Percentiles rank a stretch among this genome's conserved stretches.
These are phyloP conservation scores for Nicotiana noctiflora DNA, from an alignment of 257 asterid genomes.

Conservation along the genomic window DNA sequence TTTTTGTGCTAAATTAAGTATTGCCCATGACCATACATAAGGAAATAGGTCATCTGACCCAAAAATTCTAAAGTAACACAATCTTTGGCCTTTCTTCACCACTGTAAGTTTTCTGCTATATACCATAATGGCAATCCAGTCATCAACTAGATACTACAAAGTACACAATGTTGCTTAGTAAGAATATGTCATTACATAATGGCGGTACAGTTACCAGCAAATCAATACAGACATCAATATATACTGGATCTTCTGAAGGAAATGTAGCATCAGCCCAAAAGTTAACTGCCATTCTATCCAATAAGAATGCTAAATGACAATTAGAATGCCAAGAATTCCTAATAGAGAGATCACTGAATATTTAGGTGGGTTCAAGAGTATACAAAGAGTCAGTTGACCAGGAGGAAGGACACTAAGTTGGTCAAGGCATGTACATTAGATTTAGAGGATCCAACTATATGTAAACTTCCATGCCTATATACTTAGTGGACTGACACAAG, in stretches of 20 bases:
- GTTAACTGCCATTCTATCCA: background rate
- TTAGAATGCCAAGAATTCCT: background rate
- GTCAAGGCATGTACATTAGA: conserved; percentile 16
- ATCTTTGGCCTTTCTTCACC: background rate
- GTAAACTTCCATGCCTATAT: conserved; percentile 82
- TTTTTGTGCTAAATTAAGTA: background rate
- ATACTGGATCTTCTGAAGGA: background rate
- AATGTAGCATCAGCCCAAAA: background rate
- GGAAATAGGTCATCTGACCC: background rate
- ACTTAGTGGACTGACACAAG: conserved; percentile 70
- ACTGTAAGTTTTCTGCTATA: background rate
- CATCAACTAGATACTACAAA: background rate
- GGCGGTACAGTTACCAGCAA: background rate
- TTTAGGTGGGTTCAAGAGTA: background rate
- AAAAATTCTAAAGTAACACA: background rate
- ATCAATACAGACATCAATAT: background rate
- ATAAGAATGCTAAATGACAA: background rate
- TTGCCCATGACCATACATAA: background rate
- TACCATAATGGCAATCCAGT: background rate
- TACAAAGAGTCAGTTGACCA: conserved; percentile 7
- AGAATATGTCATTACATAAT: background rate
- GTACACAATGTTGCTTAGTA: background rate
- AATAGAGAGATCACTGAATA: background rate
- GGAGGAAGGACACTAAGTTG: conserved; percentile 12
- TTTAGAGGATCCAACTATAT: conserved; percentile 36